Percentiles rank a stretch among this genome's conserved stretches.
Conservation (phyloP, 78 protist genomes). For the Pigoraptor vietnamica region DNA sequence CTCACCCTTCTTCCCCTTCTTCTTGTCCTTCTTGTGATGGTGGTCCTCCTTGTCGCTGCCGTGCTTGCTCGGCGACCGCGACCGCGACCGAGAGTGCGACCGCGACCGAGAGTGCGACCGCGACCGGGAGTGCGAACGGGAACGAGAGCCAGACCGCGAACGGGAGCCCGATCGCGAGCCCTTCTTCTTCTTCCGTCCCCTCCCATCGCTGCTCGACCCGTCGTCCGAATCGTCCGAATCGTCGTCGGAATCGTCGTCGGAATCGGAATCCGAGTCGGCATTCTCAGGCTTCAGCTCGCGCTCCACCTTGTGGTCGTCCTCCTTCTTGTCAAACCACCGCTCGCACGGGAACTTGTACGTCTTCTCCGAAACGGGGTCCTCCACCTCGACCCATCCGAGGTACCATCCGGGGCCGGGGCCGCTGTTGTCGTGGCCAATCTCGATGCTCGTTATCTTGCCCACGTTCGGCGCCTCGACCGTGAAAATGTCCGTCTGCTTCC, state of each 20-base stretch:
- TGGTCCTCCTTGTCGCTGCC: not conserved
- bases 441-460: not conserved
- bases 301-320: constrained; percentile 5
- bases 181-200: not conserved
- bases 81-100: not conserved
- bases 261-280: not conserved
- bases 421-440: constrained; percentile 9
- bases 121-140: not conserved
- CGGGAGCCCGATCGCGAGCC: not conserved
- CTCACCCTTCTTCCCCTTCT: not conserved
- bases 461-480: not conserved
- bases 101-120: not conserved
- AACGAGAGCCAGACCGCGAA: not conserved
- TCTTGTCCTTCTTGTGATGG: not conserved
- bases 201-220: not conserved
- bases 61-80: not conserved
- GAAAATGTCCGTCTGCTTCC: not conserved
- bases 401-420: constrained; percentile 9
- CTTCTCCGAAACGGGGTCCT: not conserved
- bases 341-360: constrained; percentile 1
- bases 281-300: constrained; percentile 3
- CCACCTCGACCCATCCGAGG: not conserved
- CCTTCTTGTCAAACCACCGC: constrained; percentile 6
- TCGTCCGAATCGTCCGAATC: not conserved
- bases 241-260: not conserved